Conservation (phyloP, 1,284 basidiomycete species). For the Chondrostereum purpureum region DNA sequence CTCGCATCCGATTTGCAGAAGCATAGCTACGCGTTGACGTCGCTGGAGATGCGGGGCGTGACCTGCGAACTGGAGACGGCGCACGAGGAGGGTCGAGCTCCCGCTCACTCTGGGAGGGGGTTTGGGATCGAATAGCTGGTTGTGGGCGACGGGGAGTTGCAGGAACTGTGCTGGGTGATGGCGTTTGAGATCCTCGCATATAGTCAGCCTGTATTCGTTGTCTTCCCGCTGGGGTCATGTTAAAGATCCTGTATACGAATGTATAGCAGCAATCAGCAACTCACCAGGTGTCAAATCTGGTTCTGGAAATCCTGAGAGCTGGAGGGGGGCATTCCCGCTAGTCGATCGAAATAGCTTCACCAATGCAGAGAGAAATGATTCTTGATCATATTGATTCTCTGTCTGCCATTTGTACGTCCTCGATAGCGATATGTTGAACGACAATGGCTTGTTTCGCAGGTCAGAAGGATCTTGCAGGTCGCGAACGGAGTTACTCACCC, state of each 20-base stretch:
- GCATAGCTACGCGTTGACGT: constrained; percentile 19
- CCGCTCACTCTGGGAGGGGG: constrained; percentile 13
- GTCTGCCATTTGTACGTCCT: constrained; percentile 87
- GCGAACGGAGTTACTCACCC: constrained; percentile 41
- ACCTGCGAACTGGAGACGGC: constrained; percentile 18
- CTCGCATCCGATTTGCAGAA: constrained; percentile 16
- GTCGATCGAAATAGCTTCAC: constrained; percentile 66
- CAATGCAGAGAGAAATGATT: constrained; percentile 61
- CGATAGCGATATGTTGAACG: constrained; percentile 77
- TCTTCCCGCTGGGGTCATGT: constrained; percentile 23
- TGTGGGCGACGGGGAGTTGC: constrained; percentile 11
- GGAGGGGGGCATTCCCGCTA: constrained; percentile 39
- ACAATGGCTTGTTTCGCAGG: constrained; percentile 39
- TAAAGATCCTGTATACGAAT: too few relatives aligned
- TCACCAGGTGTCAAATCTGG: constrained; percentile 28
- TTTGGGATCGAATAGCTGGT: constrained; percentile 13
- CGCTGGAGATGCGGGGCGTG: constrained; percentile 33
- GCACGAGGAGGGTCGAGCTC: constrained; percentile 13
- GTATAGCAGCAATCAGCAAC: too few relatives aligned
- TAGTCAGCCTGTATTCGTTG: constrained; percentile 20
- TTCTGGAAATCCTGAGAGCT: constrained; percentile 49
- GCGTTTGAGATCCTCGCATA: constrained; percentile 9
- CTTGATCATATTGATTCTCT: constrained; percentile 67
- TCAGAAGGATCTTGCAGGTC: constrained; percentile 5
- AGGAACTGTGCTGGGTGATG: constrained; percentile 19